phyloP scores from a whole-genome alignment of 192 early-diverging fungal genomes.

The Rhizoclosmatium globosum region DNA sequence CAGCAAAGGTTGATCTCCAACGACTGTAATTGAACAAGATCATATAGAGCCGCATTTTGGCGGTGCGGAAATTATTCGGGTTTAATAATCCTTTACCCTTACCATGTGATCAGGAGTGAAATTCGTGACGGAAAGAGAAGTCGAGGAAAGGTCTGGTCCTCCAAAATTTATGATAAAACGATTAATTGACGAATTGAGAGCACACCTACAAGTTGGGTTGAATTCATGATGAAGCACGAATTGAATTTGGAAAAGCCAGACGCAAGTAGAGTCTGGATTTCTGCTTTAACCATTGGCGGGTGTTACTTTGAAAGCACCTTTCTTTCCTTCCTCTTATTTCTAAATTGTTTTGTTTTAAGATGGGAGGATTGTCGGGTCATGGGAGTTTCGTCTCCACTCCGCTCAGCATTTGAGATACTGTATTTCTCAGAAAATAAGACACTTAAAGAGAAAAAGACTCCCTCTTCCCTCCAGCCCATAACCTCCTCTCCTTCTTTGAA shows the following conservation, averaged over 20 bases:
- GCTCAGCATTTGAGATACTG: conserved; percentile 35
- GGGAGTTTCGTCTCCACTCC: conserved; percentile 39
- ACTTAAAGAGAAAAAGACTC: no score
- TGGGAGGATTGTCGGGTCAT: conserved; percentile 61
- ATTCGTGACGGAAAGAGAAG: no score
- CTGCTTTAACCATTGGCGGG: conserved; percentile 65
- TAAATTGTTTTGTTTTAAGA: background rate
- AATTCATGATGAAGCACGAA: conserved; percentile 81
- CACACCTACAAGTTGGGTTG: conserved; percentile 62
- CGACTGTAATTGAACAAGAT: no score
- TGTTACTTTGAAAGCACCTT: conserved; percentile 55
- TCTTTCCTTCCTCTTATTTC: background rate
- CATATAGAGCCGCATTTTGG: conserved; percentile 43
- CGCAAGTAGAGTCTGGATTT: conserved; percentile 62
- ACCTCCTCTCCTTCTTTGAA: no score
- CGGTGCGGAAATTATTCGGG: conserved; percentile 41
- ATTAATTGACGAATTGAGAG: no score
- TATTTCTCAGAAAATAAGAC: no score
- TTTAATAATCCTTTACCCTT: no score
- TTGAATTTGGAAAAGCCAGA: conserved; percentile 66
- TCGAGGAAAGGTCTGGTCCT: no score
- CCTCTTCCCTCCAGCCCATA: no score
- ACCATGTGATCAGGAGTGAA: no score
- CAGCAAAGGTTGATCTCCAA: no score
- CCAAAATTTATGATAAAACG: no score